phyloP scores from a whole-genome alignment of 1,284 basidiomycete species.

The Neotropicomus parvogracilis region DNA sequence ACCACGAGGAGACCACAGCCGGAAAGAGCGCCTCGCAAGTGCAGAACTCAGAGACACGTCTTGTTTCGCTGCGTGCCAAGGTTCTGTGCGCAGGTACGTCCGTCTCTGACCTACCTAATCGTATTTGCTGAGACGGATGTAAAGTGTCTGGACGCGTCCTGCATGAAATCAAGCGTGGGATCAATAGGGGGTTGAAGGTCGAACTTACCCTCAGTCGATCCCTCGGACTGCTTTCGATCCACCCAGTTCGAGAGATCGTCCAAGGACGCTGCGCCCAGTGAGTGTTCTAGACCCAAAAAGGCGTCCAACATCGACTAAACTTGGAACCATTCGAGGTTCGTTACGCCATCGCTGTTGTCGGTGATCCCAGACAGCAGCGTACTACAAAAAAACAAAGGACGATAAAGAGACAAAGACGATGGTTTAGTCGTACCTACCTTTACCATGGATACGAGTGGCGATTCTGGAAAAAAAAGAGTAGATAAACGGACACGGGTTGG shows the following conservation, averaged over 20 bases:
- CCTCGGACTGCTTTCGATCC: neutral
- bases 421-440: neutral
- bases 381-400: neutral
- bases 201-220: neutral
- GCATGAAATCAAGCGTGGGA: neutral
- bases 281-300: neutral
- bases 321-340: too few species aligned
- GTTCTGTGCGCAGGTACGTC: neutral
- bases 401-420: conserved; percentile 3
- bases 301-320: too few species aligned
- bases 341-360: too few species aligned
- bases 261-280: neutral
- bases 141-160: neutral
- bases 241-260: neutral
- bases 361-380: neutral
- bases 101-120: neutral
- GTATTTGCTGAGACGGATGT: neutral
- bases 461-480: neutral
- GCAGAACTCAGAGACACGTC: too few species aligned
- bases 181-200: neutral
- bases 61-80: neutral
- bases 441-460: conserved; percentile 4
- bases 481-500: neutral
- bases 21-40: neutral
- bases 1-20: neutral